These are phyloP conservation scores for Ophiostoma sp. DNA, from an alignment of 2,329 filamentous ascomycete genomes.

Conservation along the genomic window DNA sequence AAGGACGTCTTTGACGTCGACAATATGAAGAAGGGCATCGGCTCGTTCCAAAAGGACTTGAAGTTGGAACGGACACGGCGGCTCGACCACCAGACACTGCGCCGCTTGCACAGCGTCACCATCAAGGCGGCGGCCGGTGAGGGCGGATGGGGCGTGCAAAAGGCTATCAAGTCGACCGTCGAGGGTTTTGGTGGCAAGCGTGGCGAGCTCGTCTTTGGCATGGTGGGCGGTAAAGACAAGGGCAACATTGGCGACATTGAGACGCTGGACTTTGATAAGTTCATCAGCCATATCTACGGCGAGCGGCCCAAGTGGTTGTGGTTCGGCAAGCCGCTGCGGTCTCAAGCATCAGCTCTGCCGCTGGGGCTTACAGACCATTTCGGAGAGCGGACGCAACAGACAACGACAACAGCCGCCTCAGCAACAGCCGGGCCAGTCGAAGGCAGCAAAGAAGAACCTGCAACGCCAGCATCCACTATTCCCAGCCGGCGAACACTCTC, in stretches of 20 bases:
- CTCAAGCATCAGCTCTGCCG: conserved; percentile 36
- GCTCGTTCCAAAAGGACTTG: conserved; percentile 85
- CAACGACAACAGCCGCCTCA: background rate
- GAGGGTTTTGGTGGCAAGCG: conserved; percentile 91
- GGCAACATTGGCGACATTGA: conserved; percentile 90
- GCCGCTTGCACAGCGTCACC: conserved; percentile 77
- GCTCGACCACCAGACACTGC: conserved; percentile 79
- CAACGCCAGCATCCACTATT: background rate
- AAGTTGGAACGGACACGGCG: conserved; percentile 76
- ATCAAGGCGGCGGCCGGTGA: conserved; percentile 88
- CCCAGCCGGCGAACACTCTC: conserved; percentile 50
- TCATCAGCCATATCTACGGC: conserved; percentile 74
- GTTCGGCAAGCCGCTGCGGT: conserved; percentile 82
- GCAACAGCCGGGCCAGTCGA: background rate
- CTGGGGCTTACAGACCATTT: conserved; percentile 30
- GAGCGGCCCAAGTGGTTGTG: conserved; percentile 91
- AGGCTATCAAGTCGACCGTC: conserved; percentile 92
- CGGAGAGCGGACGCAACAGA: conserved; percentile 42
- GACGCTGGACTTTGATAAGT: conserved; percentile 83
- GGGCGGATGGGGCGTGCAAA: conserved; percentile 85
- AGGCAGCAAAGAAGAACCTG: background rate
- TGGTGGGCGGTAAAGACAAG: conserved; percentile 83
- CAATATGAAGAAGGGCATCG: conserved; percentile 78
- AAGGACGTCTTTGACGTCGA: conserved; percentile 92
- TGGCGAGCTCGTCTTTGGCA: conserved; percentile 93